Percentiles rank a stretch among this genome's conserved stretches.
These are phyloP conservation scores for Zychaea mexicana DNA, from an alignment of 371 early-diverging fungal genomes.

Conservation along the genomic window DNA sequence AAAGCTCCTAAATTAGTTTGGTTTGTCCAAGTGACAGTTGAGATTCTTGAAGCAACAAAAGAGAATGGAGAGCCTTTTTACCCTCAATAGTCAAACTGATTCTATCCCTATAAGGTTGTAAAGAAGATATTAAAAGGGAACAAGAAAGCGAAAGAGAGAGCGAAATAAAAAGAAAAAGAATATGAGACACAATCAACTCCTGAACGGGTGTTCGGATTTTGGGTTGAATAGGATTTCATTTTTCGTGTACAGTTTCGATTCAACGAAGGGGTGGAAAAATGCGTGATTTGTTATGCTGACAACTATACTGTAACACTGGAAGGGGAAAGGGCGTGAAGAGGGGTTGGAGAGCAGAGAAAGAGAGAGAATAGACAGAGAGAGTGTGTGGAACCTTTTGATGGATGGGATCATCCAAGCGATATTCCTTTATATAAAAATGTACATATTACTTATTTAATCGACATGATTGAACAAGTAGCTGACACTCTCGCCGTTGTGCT, in stretches of 20 bases:
- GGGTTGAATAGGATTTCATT: constrained; percentile 3
- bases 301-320: neutral
- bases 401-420: too few species aligned
- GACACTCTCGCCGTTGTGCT: constrained; percentile 97
- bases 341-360: too few species aligned
- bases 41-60: too few species aligned
- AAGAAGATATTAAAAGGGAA: too few species aligned
- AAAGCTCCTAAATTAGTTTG: neutral
- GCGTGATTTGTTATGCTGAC: neutral
- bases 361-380: too few species aligned
- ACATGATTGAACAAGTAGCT: constrained; percentile 82
- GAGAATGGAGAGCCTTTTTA: too few species aligned
- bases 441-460: constrained; percentile 22
- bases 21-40: too few species aligned
- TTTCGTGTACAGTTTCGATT: neutral
- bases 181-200: constrained; percentile 1
- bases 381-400: too few species aligned
- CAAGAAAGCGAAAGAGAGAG: neutral
- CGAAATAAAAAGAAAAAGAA: neutral
- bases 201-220: constrained; percentile 6
- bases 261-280: neutral
- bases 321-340: neutral
- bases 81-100: neutral
- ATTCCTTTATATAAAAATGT: too few species aligned
- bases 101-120: neutral